A percentile compares a stretch with the other conserved stretches of the same genome.
phyloP scores from a whole-genome alignment of 805 yeast genomes.

The Hanseniaspora meyeri region DNA sequence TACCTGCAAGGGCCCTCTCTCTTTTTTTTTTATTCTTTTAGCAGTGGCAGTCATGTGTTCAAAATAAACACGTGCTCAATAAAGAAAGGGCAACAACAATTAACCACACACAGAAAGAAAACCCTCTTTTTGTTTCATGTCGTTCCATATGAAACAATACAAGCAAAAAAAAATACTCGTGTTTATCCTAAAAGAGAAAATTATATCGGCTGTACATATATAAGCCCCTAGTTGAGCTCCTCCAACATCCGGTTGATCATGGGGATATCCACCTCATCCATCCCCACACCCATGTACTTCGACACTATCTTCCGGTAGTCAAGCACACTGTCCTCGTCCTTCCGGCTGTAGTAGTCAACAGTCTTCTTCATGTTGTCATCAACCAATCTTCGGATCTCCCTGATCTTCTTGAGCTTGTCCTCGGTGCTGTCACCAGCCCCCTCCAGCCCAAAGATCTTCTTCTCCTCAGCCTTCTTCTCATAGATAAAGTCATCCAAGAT shows the following conservation, averaged over 20 bases:
- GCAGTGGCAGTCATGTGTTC: too few relatives aligned
- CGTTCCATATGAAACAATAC: too few relatives aligned
- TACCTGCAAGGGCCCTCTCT: too few relatives aligned
- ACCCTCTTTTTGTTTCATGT: too few relatives aligned
- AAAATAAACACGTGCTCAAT: too few relatives aligned
- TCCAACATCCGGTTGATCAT: constrained; percentile 23
- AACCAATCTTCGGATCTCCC: not conserved
- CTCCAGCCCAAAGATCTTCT: constrained; percentile 37
- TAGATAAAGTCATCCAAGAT: constrained; percentile 8
- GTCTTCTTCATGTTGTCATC: constrained; percentile 25
- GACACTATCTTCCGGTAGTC: constrained; percentile 33
- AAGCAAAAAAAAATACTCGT: too few relatives aligned
- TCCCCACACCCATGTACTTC: constrained; percentile 23
- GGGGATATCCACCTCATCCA: constrained; percentile 20
- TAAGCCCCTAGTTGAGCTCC: constrained; percentile 24
- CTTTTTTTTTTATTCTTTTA: too few relatives aligned
- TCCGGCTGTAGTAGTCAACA: constrained; percentile 43
- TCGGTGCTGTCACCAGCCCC: constrained; percentile 21
- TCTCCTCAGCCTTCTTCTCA: constrained; percentile 27
- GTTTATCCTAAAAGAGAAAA: not conserved
- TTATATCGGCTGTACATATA: too few relatives aligned
- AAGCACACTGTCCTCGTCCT: constrained; percentile 41
- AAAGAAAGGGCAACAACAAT: too few relatives aligned
- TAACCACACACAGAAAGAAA: too few relatives aligned
- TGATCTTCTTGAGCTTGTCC: not conserved